Conservation (phyloP, 2,329 filamentous ascomycete species). For the Aspergillus costaricaensis region DNA sequence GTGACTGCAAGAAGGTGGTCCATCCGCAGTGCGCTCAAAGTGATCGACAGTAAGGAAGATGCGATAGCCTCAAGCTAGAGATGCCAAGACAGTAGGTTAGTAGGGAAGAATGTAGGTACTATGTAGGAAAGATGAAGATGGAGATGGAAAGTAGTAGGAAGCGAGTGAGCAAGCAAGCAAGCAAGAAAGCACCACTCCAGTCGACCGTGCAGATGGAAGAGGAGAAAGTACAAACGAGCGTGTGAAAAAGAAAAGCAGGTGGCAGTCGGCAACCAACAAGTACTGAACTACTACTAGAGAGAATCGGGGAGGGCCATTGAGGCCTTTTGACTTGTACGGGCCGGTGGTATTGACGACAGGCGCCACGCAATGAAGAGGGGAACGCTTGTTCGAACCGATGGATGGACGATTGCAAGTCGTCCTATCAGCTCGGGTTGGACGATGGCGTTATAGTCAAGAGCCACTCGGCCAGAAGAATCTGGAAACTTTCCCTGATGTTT, state of each 20-base stretch:
- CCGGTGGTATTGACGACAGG: constrained; percentile 25
- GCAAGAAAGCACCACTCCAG: not conserved
- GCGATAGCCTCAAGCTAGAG: not conserved
- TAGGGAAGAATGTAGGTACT: not conserved
- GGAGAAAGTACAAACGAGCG: not conserved
- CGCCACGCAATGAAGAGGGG: constrained; percentile 31
- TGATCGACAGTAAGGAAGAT: not conserved
- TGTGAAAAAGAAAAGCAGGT: not conserved
- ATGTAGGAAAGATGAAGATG: not conserved
- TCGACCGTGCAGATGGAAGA: not conserved
- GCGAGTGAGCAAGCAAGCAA: not conserved
- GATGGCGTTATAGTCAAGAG: constrained; percentile 11
- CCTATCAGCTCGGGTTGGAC: constrained; percentile 22
- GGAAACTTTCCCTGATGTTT: not conserved
- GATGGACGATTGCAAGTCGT: constrained; percentile 17
- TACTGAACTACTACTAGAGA: constrained; percentile 3
- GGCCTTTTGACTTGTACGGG: constrained; percentile 20
- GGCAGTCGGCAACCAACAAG: constrained; percentile 4
- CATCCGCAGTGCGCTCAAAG: not conserved
- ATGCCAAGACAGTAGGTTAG: not conserved
- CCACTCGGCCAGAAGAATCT: constrained; percentile 7
- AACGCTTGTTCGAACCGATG: constrained; percentile 11
- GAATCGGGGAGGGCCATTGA: constrained; percentile 14
- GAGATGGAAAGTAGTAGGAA: not conserved
- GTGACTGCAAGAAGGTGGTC: not conserved